phyloP scores from a whole-genome alignment of 225 moss, liverwort and hornwort species.

The Physcomitrium patens region DNA sequence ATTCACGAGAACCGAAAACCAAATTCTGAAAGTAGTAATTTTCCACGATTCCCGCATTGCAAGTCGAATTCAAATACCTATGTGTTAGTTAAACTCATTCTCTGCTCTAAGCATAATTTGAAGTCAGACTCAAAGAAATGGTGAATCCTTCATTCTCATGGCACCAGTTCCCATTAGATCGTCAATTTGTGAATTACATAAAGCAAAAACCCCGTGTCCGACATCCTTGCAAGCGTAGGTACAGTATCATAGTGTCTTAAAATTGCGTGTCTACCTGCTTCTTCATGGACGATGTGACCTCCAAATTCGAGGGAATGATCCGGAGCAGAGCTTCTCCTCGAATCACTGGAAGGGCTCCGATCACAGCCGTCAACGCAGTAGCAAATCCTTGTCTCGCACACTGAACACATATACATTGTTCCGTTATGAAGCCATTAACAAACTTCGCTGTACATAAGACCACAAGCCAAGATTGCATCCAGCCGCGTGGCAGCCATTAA shows the following conservation, averaged over 20 bases:
- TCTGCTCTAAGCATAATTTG: not conserved
- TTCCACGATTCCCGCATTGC: not conserved
- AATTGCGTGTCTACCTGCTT: slow-evolving; percentile 58
- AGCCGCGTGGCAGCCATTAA: not conserved
- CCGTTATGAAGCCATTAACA: slow-evolving; percentile 18
- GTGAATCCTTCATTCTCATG: not conserved
- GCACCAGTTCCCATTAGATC: slow-evolving; percentile 7
- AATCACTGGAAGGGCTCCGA: slow-evolving; percentile 68
- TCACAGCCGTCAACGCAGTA: slow-evolving; percentile 71
- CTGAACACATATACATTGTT: slow-evolving; percentile 35
- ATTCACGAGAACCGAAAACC: not conserved
- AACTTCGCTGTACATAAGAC: not conserved
- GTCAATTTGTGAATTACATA: not conserved
- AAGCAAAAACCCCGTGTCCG: not conserved
- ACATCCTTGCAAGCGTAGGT: not conserved
- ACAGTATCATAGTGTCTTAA: not conserved
- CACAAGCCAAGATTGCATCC: not conserved
- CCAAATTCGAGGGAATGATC: slow-evolving; percentile 72
- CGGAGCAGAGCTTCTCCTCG: slow-evolving; percentile 69
- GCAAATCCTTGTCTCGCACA: slow-evolving; percentile 95
- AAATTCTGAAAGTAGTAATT: not conserved
- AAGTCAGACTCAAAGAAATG: not conserved
- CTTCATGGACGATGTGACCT: slow-evolving; percentile 88
- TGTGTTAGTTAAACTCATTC: not conserved
- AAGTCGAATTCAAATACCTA: not conserved